phyloP scores from a whole-genome alignment of 805 yeast genomes.

The Barnettozyma wickerhamii region DNA sequence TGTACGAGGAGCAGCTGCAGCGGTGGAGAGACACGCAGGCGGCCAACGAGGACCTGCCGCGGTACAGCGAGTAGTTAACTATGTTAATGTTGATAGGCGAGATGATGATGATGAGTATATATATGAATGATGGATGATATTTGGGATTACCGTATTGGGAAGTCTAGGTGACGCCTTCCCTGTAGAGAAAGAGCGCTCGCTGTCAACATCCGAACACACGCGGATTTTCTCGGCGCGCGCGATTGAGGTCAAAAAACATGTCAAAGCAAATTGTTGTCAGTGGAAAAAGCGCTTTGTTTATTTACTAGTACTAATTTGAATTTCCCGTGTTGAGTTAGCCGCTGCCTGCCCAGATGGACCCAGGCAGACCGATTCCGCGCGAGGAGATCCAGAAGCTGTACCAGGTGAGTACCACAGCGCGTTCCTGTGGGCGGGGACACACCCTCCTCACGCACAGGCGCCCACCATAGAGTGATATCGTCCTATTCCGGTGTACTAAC shows the following conservation, averaged over 20 bases:
- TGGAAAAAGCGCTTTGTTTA: conserved; percentile 1
- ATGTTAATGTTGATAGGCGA: background rate
- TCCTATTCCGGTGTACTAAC: conserved; percentile 3
- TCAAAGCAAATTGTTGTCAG: no score
- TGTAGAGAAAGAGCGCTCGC: no score
- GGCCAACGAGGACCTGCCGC: conserved; percentile 44
- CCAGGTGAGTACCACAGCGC: conserved; percentile 19
- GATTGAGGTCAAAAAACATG: no score
- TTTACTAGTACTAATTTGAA: no score
- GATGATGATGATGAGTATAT: no score
- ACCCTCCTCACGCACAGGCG: background rate
- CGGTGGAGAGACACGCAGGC: conserved; percentile 34
- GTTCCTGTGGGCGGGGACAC: no score
- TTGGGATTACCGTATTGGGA: conserved; percentile 5
- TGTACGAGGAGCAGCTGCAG: conserved; percentile 31
- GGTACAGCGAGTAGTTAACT: conserved; percentile 25
- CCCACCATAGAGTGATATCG: background rate
- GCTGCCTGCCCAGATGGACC: conserved; percentile 17
- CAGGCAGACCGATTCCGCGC: conserved; percentile 19
- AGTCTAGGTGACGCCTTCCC: no score
- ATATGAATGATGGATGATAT: no score
- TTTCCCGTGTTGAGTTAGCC: no score
- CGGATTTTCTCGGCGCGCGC: no score
- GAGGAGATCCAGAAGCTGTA: conserved; percentile 27
- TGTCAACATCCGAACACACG: no score